phyloP scores from a whole-genome alignment of 192 early-diverging fungal species.

The Gaertneriomyces semiglobifer region DNA sequence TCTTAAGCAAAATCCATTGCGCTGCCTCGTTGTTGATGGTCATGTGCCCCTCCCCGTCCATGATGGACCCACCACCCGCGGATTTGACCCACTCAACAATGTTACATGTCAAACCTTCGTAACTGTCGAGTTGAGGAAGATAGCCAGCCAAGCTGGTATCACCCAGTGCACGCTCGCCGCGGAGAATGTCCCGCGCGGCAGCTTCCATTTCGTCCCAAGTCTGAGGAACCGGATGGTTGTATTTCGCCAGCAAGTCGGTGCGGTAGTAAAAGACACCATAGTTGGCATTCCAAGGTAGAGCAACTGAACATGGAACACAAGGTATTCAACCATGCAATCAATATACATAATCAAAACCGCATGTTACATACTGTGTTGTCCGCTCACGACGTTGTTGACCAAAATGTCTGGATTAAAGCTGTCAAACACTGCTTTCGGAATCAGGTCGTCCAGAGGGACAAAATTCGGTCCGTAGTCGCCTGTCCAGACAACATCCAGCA shows the following conservation, averaged over 20 bases:
- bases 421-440: not conserved
- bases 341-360: not conserved
- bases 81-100: constrained; percentile 20
- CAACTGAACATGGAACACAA: not conserved
- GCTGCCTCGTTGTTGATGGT: constrained; percentile 8
- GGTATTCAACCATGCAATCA: not conserved
- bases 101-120: constrained; percentile 36
- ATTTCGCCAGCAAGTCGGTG: constrained; percentile 10
- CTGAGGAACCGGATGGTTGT: constrained; percentile 7
- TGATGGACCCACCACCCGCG: constrained; percentile 19
- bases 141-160: constrained; percentile 26
- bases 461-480: constrained; percentile 1
- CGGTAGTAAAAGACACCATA: constrained; percentile 15
- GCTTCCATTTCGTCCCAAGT: constrained; percentile 39
- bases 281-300: constrained; percentile 7
- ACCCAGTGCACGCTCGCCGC: constrained; percentile 3
- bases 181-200: constrained; percentile 14
- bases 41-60: constrained; percentile 6
- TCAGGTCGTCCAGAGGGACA: not conserved
- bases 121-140: constrained; percentile 27
- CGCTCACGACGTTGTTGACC: not conserved
- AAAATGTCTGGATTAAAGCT: constrained; percentile 8
- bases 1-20: not conserved
- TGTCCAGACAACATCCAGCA: constrained; percentile 6
- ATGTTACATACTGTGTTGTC: not conserved